Conservation (phyloP, 2,329 filamentous ascomycete genomes). For the Pseudocercospora eumusae region DNA sequence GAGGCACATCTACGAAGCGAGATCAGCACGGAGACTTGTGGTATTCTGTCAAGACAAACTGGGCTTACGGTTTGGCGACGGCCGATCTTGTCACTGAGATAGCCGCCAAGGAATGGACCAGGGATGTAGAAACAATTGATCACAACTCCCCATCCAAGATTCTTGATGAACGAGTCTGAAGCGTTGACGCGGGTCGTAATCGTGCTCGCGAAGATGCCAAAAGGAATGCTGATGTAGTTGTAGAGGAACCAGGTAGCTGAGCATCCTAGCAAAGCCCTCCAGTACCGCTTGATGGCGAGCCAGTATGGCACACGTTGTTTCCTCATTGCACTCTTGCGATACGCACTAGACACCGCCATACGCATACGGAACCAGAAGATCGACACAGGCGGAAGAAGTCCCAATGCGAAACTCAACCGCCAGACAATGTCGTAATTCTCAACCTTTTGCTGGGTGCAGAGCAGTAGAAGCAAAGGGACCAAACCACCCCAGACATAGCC, state of each 20-base stretch:
- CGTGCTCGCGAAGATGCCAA: slow-evolving; percentile 77
- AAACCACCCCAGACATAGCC: slow-evolving; percentile 54
- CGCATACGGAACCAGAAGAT: slow-evolving; percentile 69
- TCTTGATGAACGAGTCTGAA: slow-evolving; percentile 64
- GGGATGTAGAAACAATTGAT: slow-evolving; percentile 87
- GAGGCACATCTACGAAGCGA: slow-evolving; percentile 53
- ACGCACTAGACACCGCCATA: slow-evolving; percentile 75
- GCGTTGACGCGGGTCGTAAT: slow-evolving; percentile 65
- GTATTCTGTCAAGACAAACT: too few species aligned
- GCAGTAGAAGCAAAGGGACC: slow-evolving; percentile 52
- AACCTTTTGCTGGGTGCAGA: slow-evolving; percentile 51
- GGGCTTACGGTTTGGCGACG: slow-evolving; percentile 61
- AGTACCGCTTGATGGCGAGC: slow-evolving; percentile 65
- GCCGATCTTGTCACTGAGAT: slow-evolving; percentile 73
- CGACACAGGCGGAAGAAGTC: slow-evolving; percentile 69
- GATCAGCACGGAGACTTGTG: too few species aligned
- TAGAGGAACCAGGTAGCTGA: slow-evolving; percentile 76
- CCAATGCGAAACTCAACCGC: slow-evolving; percentile 77
- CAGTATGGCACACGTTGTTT: slow-evolving; percentile 50
- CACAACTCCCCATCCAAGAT: slow-evolving; percentile 84
- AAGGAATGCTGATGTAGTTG: slow-evolving; percentile 76
- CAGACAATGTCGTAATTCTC: slow-evolving; percentile 60
- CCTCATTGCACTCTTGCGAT: slow-evolving; percentile 67
- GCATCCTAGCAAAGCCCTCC: slow-evolving; percentile 67
- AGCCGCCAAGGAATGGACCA: slow-evolving; percentile 74